These are phyloP conservation scores for Aspergillus piperis DNA, from an alignment of 2,329 filamentous ascomycete species.

Conservation along the genomic window DNA sequence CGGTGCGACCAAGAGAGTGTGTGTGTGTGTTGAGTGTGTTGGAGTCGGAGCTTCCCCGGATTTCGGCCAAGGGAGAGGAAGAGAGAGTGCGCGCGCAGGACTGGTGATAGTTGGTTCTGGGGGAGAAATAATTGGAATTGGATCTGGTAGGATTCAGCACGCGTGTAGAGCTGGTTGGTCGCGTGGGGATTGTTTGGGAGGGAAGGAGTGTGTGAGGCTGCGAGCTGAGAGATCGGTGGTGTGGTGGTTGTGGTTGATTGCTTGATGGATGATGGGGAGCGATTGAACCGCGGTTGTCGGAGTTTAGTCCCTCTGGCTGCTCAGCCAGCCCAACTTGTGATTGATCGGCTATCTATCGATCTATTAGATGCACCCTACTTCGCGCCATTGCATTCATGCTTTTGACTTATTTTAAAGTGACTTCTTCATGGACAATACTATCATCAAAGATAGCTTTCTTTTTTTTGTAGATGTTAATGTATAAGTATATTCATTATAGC, in stretches of 20 bases:
- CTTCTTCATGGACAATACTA: too few species aligned
- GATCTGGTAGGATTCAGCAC: too few species aligned
- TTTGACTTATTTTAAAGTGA: too few species aligned
- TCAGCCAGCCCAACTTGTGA: too few species aligned
- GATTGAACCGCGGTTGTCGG: slow-evolving; percentile 35
- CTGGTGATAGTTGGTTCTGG: not conserved
- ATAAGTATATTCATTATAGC: not conserved
- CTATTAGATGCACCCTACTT: not conserved
- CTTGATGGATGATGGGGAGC: slow-evolving; percentile 6
- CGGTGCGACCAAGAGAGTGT: not conserved
- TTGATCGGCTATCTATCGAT: not conserved
- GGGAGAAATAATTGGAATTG: not conserved
- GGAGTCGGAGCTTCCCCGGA: slow-evolving; percentile 22
- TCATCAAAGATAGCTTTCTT: too few species aligned
- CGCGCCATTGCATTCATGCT: too few species aligned
- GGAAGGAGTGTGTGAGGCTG: not conserved
- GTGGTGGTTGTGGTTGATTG: slow-evolving; percentile 10
- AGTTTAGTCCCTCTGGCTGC: not conserved
- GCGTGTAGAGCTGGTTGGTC: not conserved
- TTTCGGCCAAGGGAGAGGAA: slow-evolving; percentile 7
- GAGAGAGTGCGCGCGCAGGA: not conserved
- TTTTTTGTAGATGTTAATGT: too few species aligned
- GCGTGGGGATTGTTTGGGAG: not conserved
- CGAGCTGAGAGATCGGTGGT: not conserved
- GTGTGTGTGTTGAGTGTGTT: not conserved